phyloP scores from a whole-genome alignment of 805 yeast species.

The Candida endomychidarum region DNA sequence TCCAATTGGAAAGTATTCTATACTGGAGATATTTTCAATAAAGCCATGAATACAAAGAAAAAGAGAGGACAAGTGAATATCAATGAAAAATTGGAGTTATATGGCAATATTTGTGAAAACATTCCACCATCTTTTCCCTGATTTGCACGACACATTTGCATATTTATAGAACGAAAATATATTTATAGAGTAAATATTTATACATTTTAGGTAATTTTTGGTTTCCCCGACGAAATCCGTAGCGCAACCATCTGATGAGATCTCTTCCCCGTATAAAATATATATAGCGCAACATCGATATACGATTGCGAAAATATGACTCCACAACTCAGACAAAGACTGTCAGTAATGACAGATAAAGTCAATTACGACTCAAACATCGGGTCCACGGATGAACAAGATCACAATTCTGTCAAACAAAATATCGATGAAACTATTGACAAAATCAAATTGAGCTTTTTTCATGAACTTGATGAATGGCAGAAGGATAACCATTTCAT shows the following conservation, averaged over 20 bases:
- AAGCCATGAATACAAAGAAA: slow-evolving; percentile 26
- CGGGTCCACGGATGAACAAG: not conserved
- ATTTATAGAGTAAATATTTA: no score
- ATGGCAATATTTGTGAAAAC: slow-evolving; percentile 50
- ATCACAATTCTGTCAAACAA: not conserved
- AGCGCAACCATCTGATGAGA: no score
- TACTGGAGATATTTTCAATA: slow-evolving; percentile 41
- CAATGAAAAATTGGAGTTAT: slow-evolving; percentile 42
- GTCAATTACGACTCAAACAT: not conserved
- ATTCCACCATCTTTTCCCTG: slow-evolving; percentile 65
- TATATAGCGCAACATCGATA: not conserved
- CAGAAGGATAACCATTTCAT: slow-evolving; percentile 73
- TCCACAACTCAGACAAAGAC: slow-evolving; percentile 2
- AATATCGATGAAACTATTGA: not conserved
- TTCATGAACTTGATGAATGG: slow-evolving; percentile 68
- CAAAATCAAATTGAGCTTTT: slow-evolving; percentile 23
- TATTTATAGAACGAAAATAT: no score
- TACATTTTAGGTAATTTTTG: no score
- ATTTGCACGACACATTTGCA: no score
- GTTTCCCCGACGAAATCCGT: no score
- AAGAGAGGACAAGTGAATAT: slow-evolving; percentile 16
- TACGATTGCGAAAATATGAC: slow-evolving; percentile 1
- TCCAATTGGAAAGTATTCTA: slow-evolving; percentile 43
- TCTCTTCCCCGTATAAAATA: no score
- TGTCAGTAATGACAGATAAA: slow-evolving; percentile 1